These are phyloP conservation scores for Vachellia pachyceras DNA, from an alignment of 306 rosid genomes.

Conservation along the genomic window DNA sequence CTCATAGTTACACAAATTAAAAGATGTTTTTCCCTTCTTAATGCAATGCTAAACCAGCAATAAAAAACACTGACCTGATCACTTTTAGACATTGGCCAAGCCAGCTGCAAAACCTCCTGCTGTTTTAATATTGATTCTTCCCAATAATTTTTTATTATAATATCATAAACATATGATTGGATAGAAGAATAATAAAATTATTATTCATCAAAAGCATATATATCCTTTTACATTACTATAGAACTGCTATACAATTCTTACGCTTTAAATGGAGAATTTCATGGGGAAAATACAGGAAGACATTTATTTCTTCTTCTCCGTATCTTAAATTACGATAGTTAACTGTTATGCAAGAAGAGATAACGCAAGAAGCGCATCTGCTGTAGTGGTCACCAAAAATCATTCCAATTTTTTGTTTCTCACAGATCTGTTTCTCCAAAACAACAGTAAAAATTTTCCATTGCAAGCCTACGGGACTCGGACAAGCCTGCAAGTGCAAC, in stretches of 20 bases:
- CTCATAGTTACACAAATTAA: not conserved
- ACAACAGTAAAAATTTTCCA: not conserved
- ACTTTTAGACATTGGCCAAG: no score
- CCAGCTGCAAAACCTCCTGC: no score
- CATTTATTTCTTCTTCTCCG: no score
- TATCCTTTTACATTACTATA: not conserved
- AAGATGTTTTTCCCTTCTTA: no score
- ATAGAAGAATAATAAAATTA: no score
- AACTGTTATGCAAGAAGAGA: rapidly evolving
- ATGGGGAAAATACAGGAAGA: no score
- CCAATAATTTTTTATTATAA: no score
- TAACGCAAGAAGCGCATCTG: conserved; percentile 53
- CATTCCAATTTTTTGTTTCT: no score
- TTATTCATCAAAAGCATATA: not conserved
- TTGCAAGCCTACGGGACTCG: not conserved
- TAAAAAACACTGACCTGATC: not conserved
- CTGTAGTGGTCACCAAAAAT: no score
- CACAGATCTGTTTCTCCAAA: not conserved
- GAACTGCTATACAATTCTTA: not conserved
- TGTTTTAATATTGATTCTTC: no score
- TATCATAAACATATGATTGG: no score
- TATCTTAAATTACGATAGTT: no score
- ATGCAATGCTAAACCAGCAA: not conserved
- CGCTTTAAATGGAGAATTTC: not conserved
- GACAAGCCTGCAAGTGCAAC: not conserved